Evolutionary conservation across 2,329 filamentous ascomycete genomes (phyloP).

Genomic region (Hymenoscyphus occultus): DNA sequence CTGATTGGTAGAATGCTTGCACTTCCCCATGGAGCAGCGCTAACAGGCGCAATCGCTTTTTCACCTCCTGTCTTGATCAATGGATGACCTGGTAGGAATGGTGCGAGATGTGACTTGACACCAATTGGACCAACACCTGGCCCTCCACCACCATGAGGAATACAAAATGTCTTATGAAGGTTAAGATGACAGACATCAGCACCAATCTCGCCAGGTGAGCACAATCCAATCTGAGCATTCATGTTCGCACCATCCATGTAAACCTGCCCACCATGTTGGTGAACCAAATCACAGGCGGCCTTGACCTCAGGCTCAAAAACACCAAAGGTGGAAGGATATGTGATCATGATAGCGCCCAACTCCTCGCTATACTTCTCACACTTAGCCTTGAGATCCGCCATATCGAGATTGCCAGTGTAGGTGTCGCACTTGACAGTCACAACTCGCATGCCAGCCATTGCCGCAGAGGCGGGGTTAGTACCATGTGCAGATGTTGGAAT

Average conservation of each 20-base stretch:
- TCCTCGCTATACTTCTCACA: constrained; percentile 84
- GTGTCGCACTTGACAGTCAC: constrained; percentile 88
- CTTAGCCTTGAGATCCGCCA: constrained; percentile 81
- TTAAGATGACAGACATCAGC: constrained; percentile 97
- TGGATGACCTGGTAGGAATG: constrained; percentile 70
- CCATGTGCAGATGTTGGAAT: constrained; percentile 95
- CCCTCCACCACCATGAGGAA: constrained; percentile 91
- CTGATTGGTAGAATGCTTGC: constrained; percentile 91
- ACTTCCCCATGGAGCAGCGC: constrained; percentile 80
- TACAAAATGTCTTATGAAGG: constrained; percentile 98
- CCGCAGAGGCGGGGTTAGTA: constrained; percentile 91
- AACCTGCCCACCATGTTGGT: constrained; percentile 84
- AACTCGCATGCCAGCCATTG: constrained; percentile 94
- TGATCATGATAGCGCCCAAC: constrained; percentile 92
- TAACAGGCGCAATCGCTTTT: constrained; percentile 66
- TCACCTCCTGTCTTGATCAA: constrained; percentile 54
- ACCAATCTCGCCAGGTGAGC: constrained; percentile 90
- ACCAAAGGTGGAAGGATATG: constrained; percentile 91
- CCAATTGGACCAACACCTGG: constrained; percentile 93
- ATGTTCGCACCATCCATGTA: constrained; percentile 99
- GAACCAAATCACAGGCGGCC: constrained; percentile 80
- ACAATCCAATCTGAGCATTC: constrained; percentile 96
- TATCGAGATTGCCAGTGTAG: constrained; percentile 83
- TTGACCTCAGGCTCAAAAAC: constrained; percentile 91
- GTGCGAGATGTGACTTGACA: constrained; percentile 75